Conservation (phyloP, 2,329 filamentous ascomycete species). For the Microdochium nivale region DNA sequence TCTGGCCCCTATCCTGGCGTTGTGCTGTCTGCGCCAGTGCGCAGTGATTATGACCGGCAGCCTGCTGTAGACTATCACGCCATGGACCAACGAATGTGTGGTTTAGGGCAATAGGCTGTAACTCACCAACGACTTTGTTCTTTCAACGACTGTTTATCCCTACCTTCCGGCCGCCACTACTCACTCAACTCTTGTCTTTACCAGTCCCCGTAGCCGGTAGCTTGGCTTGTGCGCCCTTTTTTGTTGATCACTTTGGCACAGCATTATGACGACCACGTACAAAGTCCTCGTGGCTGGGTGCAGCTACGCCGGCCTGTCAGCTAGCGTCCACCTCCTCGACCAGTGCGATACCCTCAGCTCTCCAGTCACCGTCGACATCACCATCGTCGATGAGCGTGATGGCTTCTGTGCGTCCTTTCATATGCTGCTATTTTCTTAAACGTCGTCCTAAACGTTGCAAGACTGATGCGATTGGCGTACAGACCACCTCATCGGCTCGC, state of each 20-base stretch:
- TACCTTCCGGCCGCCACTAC: background rate
- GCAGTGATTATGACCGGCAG: no score
- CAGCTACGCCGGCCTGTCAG: conserved; percentile 63
- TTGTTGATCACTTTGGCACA: background rate
- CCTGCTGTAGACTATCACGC: no score
- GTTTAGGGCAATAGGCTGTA: no score
- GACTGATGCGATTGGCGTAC: background rate
- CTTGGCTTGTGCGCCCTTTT: background rate
- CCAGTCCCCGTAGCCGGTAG: background rate
- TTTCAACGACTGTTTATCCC: background rate
- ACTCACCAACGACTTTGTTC: no score
- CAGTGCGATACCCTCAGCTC: conserved; percentile 42
- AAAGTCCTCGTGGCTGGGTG: conserved; percentile 61
- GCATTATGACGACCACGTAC: conserved; percentile 23
- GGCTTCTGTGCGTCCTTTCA: conserved; percentile 62
- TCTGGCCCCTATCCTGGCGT: no score
- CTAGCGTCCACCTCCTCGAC: conserved; percentile 59
- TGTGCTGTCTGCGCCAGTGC: no score
- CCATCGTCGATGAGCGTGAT: conserved; percentile 70
- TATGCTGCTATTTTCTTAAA: no score
- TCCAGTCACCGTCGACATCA: conserved; percentile 56
- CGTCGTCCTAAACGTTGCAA: no score
- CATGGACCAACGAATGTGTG: no score
- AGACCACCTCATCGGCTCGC: conserved; percentile 72
- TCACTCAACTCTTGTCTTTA: background rate